Base-by-base conservation (phyloP, 208 protist species). In the Leishmania aethiopica region DNA sequence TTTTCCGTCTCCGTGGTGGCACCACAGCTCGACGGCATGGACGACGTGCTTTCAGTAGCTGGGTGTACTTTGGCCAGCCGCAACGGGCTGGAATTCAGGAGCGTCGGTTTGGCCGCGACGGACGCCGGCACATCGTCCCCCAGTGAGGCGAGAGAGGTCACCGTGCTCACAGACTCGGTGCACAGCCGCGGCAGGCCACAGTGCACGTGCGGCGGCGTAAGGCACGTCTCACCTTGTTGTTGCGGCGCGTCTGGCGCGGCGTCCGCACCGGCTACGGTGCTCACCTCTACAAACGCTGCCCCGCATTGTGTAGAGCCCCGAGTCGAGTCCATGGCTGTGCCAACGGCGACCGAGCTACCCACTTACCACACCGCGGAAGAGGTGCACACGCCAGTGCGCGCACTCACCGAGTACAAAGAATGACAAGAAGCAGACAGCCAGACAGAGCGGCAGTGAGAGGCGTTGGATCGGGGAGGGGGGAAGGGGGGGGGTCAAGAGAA, bases 1-100 rank as follows among this genome's bases (percentile, higher is more conserved):
- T n/a, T 78, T 11, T 66, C 57, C 10, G 57, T 49, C 40, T 69
- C 57, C 13, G 55, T 64, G 15, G 75, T 69, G 37, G 57, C 75
- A 47, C 75, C 75, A 19, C 75, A 69, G 75, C 75, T 78, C 35
- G 57, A 78, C 17, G 57, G 75, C 75, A 78, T 35, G 25, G 75
- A 78, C 2, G 75, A 69, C 22, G 40, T 57, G 37, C 57, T 19
- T 10, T 77, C 73, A 11, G 73, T n/a, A 6, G 32, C 2, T 1
- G 17, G n/a, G 53, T 57, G 22, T 1, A 53, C 35, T 45, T 42
- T 62, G 47, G 35, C 15, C 15, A 13, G 15, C 35, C 0, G n/a
- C 49, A 62, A 17, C 3, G 53, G 73, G 35, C 73, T 66, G 4
- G 49, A 77, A 15, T n/a, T 37, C 51, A 32, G 3, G 40, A 69